Base-by-base conservation (phyloP, 2,329 filamentous ascomycete species). In the Aureobasidium sp. region DNA sequence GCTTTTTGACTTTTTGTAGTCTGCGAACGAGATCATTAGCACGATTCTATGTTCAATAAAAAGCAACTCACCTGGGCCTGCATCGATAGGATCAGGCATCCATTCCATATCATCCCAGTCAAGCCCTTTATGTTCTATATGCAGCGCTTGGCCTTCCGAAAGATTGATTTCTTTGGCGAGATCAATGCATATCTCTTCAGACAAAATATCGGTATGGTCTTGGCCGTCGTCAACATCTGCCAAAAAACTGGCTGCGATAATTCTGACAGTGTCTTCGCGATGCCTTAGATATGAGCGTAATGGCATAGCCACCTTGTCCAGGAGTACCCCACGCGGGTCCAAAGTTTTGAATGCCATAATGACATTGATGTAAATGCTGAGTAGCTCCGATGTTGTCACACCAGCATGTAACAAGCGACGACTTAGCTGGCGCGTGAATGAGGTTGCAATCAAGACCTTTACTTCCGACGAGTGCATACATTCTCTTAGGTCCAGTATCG, bases 51-150 rank as follows among this genome's bases (percentile, higher is more conserved):
- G 3, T 29, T 3, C 3, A 30, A 16, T 5, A 37, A 8, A 10
- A 13, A 29, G 7, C 4, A n/a, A 59, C 57, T 59, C 13, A 59
- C 57, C 57, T 4, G 91, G 88, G 10, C 91, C 91, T 1, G 94
- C 94, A 71, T 99, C 94, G 42, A 95, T 86, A 0, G 94, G 94
- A 68, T 96, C 90, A 1, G 94, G 94, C 39, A 91, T 81, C 94
- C 94, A 99, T 9, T 86, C 84, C 86, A 96, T 89, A 72, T 99
- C 92, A 69, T 91, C 83, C 88, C 90, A 97, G 72, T 95, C 90
- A 16, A 94, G 80, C 58, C 90, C 89, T 29, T 32, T 37, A n/a
- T 81, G 74, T 21, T 74, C 63, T 67, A 72, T 51, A 68, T 75
- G 66, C 2, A 63, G 58, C 65, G 81, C 71, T 68, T 78, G 84